A percentile compares a stretch with the other conserved stretches of the same genome.
Evolutionary conservation across 805 yeast genomes (phyloP).

Genomic region (Wickerhamiella domercqiae): DNA sequence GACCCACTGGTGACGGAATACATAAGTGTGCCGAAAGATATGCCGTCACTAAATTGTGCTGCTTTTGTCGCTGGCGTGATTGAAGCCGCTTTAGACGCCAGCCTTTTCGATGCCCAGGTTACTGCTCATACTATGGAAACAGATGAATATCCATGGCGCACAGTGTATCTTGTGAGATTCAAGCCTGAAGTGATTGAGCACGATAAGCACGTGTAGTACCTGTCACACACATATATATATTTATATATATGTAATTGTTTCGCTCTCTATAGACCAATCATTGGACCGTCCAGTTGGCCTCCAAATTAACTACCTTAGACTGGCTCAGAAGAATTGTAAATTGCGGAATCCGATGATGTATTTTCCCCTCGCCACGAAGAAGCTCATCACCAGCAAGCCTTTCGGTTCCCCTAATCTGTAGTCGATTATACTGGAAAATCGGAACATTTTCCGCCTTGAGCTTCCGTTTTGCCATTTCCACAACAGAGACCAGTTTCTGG

Average conservation of each 20-base stretch:
- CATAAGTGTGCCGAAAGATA: constrained; percentile 65
- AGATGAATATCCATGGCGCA: constrained; percentile 43
- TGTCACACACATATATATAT: background rate
- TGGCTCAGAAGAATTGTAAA: background rate
- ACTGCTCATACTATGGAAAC: constrained; percentile 68
- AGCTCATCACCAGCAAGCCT: background rate
- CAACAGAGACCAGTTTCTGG: background rate
- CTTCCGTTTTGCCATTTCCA: background rate
- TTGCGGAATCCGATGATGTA: background rate
- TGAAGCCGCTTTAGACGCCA: constrained; percentile 64
- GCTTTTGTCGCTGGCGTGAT: constrained; percentile 76
- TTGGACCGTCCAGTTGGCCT: background rate
- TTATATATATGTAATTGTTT: background rate
- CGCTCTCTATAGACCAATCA: background rate
- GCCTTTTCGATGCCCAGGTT: constrained; percentile 59
- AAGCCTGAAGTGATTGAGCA: constrained; percentile 22
- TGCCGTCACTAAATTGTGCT: constrained; percentile 60
- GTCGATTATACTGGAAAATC: background rate
- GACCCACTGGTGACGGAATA: constrained; percentile 55
- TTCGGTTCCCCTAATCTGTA: background rate
- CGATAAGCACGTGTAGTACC: background rate
- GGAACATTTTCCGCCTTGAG: background rate
- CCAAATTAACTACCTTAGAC: too few species aligned
- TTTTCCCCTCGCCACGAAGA: background rate
- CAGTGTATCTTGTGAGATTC: constrained; percentile 64